Evolutionary conservation across 306 rosid genomes (phyloP), one percentile per base, ranked within the genome.

Genomic region (Luffa aegyptiaca): DNA sequence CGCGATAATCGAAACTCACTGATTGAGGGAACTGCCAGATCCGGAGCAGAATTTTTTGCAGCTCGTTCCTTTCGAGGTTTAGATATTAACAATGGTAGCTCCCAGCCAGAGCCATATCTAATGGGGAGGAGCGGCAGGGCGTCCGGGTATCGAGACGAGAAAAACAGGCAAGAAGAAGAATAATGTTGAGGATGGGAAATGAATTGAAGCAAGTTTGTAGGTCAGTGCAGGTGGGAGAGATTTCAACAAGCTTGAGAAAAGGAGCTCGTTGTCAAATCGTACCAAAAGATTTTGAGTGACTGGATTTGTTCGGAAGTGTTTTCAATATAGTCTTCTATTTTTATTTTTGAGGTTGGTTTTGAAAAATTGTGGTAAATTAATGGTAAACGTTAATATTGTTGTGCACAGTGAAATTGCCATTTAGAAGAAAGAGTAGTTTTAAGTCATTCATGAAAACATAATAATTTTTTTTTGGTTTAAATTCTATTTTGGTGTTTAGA

Each of bases 31-130:
- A 82, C 79, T 41, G 93, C 89, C 21, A 88, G 77, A 79, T 90
- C 97, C 63, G 96, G 96, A 80, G 93, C 94, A 11, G 94, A 92
- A 84, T 94, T 87, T 82, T 83, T 94, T 18, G 91, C 88, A 1
- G 49, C 83, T 71, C 87, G 97, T 63, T 89, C 97, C 46, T 94
- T 87, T 83, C 97, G 87, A 75, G 98, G 98, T 62, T 85, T 94
- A 37, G 89, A 86, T 69, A 86, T 90, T n/a, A 77, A 87, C 10
- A 44, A 72, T 4, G 89, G 89, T 56, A 79, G 83, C 66, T 72
- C 86, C 56, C 66, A 77, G 59, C 92, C 96, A 0, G 92, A 91
- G 63, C 87, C 90, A 20, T 92, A 79, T 86, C 64, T 90, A 20
- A 61, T 81, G 7, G 98, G 97, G 55, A 78, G 92, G 82, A 88